Base-by-base conservation (phyloP, 768 basidiomycete genomes). In the Pisolithus microcarpus region DNA sequence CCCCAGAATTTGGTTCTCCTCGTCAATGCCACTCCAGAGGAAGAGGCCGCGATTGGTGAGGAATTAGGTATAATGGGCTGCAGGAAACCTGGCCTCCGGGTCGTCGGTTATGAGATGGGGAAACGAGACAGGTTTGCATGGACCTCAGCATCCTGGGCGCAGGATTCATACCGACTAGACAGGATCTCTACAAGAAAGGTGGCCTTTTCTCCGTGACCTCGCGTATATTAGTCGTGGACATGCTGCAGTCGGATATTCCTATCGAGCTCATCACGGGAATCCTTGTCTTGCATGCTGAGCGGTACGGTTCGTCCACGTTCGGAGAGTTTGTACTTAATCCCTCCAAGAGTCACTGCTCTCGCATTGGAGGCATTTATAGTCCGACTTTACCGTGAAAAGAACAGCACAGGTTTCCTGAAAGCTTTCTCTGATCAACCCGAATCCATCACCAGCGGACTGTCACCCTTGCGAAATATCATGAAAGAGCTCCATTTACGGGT, bases 341-440 rank as follows among this genome's bases (percentile, higher is more conserved):
- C 45, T 11, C n/a, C 4, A 59, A 93, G 94, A 64, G 87, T 95
- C 10, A 90, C 87, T 0, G 79, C 89, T 2, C 76, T 91, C 1
- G 87, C 84, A 23, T 72, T 85, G 43, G 95, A 97, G 63, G 91
- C 93, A 0, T 99, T 98, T 70, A 90, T 97, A 36, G 85, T 93
- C 45, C 82, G 94, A 3, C 72, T 96, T 2, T 97, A 86, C 63
- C 80, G 95, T 38, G 85, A 96, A 67, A 82, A 85, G 70, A 99
- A 97, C 71, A 80, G 77, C 64, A 75, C 74, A 2, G 95, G 95
- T 1, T 99, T 98, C 66, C 72, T 97, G 56, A 98, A 99, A 67
- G 96, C 92, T 0, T 96, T 99, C 63, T 91, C 92, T 2, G 96
- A 98, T 66, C 88, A 97, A 60, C 93, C 95, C 4, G 96, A 98